These are phyloP conservation scores for Annulohypoxylon bovei DNA, from an alignment of 495 filamentous ascomycete species.

Conservation along the genomic window DNA sequence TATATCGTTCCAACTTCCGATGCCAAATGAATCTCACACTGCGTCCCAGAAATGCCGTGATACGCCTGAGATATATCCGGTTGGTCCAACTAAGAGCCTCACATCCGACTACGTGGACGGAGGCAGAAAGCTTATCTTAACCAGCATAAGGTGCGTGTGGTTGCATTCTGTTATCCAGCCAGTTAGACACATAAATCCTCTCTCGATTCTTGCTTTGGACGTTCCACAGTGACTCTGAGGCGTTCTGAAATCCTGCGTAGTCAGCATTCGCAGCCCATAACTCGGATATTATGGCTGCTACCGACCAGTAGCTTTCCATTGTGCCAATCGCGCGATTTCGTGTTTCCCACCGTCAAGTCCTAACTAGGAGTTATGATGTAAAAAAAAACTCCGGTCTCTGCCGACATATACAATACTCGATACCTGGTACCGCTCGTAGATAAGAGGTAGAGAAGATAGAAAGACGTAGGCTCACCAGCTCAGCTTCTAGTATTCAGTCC, in stretches of 20 bases:
- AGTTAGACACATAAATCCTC: not conserved
- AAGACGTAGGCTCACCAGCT: not conserved
- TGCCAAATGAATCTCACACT: not conserved
- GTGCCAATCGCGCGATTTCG: not conserved
- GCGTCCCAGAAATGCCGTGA: not conserved
- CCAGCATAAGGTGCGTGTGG: constrained; percentile 8
- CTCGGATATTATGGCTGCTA: not conserved
- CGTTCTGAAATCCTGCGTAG: not conserved
- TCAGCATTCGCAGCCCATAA: not conserved
- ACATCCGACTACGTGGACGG: constrained; percentile 7
- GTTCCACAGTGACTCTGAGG: not conserved
- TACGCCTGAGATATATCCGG: not conserved
- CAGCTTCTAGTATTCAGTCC: not conserved
- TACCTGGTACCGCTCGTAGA: not conserved
- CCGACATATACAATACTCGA: not conserved
- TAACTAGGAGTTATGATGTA: not conserved
- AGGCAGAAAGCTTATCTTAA: constrained; percentile 25
- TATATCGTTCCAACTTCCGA: too few relatives aligned
- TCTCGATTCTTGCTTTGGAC: not conserved
- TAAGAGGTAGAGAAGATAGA: not conserved
- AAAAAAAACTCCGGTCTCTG: not conserved
- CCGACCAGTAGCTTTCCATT: not conserved
- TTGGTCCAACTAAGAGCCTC: not conserved
- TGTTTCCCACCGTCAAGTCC: constrained; percentile 3
- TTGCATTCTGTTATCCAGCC: not conserved